These are phyloP conservation scores for Gnomoniopsis smithogilvyi DNA, from an alignment of 2,329 filamentous ascomycete genomes.

Conservation along the genomic window DNA sequence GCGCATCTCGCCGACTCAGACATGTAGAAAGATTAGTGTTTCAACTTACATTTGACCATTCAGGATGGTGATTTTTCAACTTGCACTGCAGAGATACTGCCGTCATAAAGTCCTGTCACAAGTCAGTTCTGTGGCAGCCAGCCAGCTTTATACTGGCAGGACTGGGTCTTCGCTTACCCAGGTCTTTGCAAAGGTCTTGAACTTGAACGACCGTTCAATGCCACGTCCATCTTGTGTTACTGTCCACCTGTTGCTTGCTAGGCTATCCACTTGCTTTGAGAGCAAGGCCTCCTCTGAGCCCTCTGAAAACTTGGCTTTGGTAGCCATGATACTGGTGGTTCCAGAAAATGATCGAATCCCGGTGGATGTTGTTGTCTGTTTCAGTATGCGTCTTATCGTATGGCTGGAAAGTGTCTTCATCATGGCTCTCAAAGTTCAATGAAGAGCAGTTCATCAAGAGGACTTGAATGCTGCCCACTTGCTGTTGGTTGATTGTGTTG, in stretches of 20 bases:
- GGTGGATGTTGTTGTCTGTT: neutral
- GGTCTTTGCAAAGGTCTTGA: conserved; percentile 63
- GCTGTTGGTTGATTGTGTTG: neutral
- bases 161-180: conserved; percentile 46
- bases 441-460: neutral
- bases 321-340: conserved; percentile 8
- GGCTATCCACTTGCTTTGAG: conserved; percentile 32
- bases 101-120: conserved; percentile 70
- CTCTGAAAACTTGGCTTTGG: conserved; percentile 36
- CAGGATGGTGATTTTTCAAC: conserved; percentile 67
- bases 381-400: no score
- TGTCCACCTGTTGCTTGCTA: conserved; percentile 43
- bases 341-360: neutral
- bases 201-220: conserved; percentile 58
- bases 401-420: neutral
- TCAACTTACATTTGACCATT: conserved; percentile 68
- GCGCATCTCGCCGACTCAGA: conserved; percentile 27
- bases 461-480: neutral
- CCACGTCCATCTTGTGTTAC: conserved; percentile 49
- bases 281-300: conserved; percentile 41
- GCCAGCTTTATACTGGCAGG: no score
- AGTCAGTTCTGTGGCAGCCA: neutral
- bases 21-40: neutral
- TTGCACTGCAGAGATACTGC: conserved; percentile 66
- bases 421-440: neutral